Evolutionary conservation across 805 yeast genomes (phyloP).

Genomic region (Wickerhamia fluorescens): DNA sequence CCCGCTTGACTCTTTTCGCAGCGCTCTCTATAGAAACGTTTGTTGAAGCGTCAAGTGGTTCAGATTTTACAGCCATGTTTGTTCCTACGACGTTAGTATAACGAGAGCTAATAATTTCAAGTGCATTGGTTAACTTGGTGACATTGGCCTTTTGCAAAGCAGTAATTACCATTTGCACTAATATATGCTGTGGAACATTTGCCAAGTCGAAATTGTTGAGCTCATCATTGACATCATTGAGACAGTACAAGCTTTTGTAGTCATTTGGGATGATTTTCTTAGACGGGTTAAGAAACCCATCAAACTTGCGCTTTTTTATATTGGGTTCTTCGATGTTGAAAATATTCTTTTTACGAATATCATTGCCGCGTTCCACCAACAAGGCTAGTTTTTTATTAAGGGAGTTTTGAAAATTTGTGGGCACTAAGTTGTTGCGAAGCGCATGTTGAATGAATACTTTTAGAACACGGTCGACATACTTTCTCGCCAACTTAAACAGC

Average conservation of each 20-base stretch:
- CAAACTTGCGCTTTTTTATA: slow-evolving; percentile 32
- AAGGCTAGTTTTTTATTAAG: slow-evolving; percentile 20
- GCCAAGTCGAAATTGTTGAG: slow-evolving; percentile 65
- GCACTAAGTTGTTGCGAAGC: slow-evolving; percentile 28
- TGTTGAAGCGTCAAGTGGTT: background rate
- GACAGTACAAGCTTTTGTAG: slow-evolving; percentile 60
- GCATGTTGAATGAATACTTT: slow-evolving; percentile 37
- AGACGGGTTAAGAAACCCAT: slow-evolving; percentile 31
- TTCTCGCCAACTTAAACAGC: slow-evolving; percentile 47
- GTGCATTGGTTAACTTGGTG: slow-evolving; percentile 51
- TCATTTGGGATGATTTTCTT: slow-evolving; percentile 24
- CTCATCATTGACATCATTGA: slow-evolving; percentile 56
- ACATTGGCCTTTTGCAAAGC: slow-evolving; percentile 55
- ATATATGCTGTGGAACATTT: slow-evolving; percentile 54
- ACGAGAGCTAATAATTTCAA: slow-evolving; percentile 63
- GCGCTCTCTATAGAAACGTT: too few relatives aligned
- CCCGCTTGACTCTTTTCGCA: slow-evolving; percentile 1
- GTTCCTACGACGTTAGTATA: slow-evolving; percentile 39
- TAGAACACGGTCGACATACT: slow-evolving; percentile 58
- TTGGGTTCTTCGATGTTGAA: slow-evolving; percentile 22
- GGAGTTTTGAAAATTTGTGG: slow-evolving; percentile 22
- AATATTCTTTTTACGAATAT: slow-evolving; percentile 33
- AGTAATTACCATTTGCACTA: slow-evolving; percentile 56
- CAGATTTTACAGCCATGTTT: slow-evolving; percentile 7
- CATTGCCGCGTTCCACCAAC: slow-evolving; percentile 33